These are phyloP conservation scores for Ophiostoma triangulosporum DNA, from an alignment of 2,329 filamentous ascomycete species.

Conservation along the genomic window DNA sequence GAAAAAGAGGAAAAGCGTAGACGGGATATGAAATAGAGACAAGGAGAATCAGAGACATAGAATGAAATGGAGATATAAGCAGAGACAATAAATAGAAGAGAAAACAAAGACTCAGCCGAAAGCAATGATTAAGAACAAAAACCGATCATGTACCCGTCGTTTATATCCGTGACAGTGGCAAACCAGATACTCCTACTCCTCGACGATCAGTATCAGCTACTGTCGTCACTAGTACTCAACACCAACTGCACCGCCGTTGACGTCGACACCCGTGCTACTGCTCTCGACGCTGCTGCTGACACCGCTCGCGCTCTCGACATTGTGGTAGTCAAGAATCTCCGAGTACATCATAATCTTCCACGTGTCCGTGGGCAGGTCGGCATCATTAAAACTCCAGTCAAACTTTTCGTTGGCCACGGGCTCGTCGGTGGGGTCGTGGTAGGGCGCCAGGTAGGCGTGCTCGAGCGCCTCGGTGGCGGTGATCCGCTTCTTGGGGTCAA, in stretches of 20 bases:
- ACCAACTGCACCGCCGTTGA: neutral
- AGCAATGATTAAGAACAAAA: neutral
- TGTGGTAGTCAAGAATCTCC: conserved; percentile 97
- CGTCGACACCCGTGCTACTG: neutral
- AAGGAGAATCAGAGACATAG: too few species aligned
- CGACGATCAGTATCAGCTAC: neutral
- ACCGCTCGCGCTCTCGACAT: conserved; percentile 47
- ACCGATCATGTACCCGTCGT: neutral
- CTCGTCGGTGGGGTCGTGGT: conserved; percentile 95
- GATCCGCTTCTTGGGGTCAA: conserved; percentile 92
- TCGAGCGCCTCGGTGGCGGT: conserved; percentile 74
- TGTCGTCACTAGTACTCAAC: neutral
- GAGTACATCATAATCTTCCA: conserved; percentile 99
- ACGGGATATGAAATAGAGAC: too few species aligned
- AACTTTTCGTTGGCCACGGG: conserved; percentile 94
- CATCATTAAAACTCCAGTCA: conserved; percentile 99
- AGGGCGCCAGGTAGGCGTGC: conserved; percentile 88
- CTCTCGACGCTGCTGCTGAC: neutral
- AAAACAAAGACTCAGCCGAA: neutral
- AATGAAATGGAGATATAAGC: too few species aligned
- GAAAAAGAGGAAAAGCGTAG: neutral
- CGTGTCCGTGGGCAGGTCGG: conserved; percentile 92
- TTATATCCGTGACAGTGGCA: conserved; percentile 1
- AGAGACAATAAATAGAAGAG: neutral
- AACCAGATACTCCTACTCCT: neutral